Base-by-base conservation (phyloP, 2,329 filamentous ascomycete species). In the Lecanicillium sp. region DNA sequence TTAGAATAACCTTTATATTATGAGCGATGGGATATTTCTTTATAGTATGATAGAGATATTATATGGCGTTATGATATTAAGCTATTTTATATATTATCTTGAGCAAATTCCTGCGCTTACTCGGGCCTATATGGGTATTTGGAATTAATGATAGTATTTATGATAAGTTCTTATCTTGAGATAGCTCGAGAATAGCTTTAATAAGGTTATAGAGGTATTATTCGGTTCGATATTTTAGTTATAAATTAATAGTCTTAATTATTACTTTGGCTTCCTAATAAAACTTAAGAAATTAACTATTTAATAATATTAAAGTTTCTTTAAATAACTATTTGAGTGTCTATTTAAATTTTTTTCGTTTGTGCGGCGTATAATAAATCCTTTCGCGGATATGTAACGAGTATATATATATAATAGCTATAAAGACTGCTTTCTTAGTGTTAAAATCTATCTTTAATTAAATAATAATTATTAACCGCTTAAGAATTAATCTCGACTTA, bases 61-160 rank as follows among this genome's bases (percentile, higher is more conserved):
- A 49, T n/a, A 66, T 60, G 35, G 59, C 58, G 33, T 68, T 60
- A 14, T 55, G 53, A 36, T 71, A 73, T 42, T 63, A 58, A 14
- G 65, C 59, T 2, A 71, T 59, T 48, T 69, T 70, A 1, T 15
- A 41, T 1, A 71, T 54, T 19, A 61, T 64, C 14, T 66, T 65
- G 5, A 61, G 19, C 0, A 67, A 46, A 36, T 55, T 61, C 9
- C 19, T 20, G 36, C 45, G 54, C 11, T 35, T 30, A 6, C 11
- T 39, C 0, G 52, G 48, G 7, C 44, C 27, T 51, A 64, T 58
- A 6, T 51, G 32, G 4, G 21, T 24, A 14, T 58, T 44, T 5
- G 57, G 53, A 32, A 66, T 59, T 30, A n/a, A 40, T 1, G 20
- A 32, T 32, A 47, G 15, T 24, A 47, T 40, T 23, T 24, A 12